These are phyloP conservation scores for Chrysochromulina tobinii DNA, from an alignment of 78 protist genomes.

Conservation along the genomic window DNA sequence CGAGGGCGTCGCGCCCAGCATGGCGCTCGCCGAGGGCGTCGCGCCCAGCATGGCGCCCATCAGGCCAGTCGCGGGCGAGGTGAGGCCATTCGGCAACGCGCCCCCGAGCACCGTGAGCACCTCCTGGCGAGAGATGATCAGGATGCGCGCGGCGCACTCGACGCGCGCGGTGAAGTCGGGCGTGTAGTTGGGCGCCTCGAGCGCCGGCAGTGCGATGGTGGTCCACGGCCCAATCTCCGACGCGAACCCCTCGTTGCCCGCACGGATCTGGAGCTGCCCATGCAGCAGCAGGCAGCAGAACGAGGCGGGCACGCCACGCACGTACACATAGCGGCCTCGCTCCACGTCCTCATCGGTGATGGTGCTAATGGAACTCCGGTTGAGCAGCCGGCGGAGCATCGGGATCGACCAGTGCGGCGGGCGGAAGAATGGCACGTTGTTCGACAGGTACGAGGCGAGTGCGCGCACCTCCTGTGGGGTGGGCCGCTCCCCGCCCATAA, in stretches of 20 bases:
- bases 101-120: not conserved
- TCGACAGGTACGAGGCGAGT: not conserved
- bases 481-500: not conserved
- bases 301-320: constrained; percentile 34
- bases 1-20: too few relatives aligned
- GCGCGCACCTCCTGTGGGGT: not conserved
- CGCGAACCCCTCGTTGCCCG: constrained; percentile 59
- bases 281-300: constrained; percentile 56
- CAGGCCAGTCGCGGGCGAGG: too few relatives aligned
- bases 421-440: not conserved
- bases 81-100: too few relatives aligned
- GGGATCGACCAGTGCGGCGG: not conserved
- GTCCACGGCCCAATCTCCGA: constrained; percentile 68
- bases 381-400: not conserved
- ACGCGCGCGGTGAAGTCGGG: constrained; percentile 18
- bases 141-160: not conserved
- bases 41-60: too few relatives aligned
- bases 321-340: constrained; percentile 19
- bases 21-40: too few relatives aligned
- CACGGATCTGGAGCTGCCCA: constrained; percentile 60
- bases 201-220: not conserved
- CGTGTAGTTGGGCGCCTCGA: not conserved
- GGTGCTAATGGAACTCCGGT: not conserved
- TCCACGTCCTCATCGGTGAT: not conserved
- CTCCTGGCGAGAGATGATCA: not conserved